phyloP scores from a whole-genome alignment of 2,329 filamentous ascomycete genomes.

The Furcasterigmium furcatum region DNA sequence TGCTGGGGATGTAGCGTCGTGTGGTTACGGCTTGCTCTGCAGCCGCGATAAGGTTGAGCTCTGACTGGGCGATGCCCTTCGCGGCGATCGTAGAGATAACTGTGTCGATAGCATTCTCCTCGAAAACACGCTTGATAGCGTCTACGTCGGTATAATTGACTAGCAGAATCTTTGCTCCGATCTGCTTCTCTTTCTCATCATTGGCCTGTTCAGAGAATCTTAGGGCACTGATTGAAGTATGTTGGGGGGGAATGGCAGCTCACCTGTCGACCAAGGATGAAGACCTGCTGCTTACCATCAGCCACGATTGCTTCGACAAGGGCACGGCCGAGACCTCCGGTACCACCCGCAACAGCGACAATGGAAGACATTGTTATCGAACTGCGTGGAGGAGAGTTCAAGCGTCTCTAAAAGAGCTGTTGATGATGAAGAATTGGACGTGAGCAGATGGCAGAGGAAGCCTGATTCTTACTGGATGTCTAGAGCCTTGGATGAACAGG shows the following conservation, averaged over 20 bases:
- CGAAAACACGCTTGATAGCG: not conserved
- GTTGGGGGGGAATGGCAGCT: no score
- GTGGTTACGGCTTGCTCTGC: conserved; percentile 33
- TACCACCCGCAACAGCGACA: conserved; percentile 42
- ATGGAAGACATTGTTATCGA: no score
- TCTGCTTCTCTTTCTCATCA: no score
- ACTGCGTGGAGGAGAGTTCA: no score
- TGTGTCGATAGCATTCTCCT: conserved; percentile 27
- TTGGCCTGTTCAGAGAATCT: not conserved
- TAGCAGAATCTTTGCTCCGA: not conserved
- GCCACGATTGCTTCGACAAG: conserved; percentile 38
- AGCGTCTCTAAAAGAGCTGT: no score
- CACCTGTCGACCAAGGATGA: conserved; percentile 37
- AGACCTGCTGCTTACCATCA: conserved; percentile 27
- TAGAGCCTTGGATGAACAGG: no score
- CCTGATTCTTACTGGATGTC: no score
- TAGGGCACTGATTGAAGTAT: not conserved
- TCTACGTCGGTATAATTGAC: conserved; percentile 3
- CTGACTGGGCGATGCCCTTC: conserved; percentile 19
- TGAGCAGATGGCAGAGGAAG: no score
- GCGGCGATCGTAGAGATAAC: conserved; percentile 36
- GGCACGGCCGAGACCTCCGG: conserved; percentile 38
- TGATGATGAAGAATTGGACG: no score
- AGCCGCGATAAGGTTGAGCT: conserved; percentile 39
- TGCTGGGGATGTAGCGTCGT: conserved; percentile 37